Evolutionary conservation across 257 asterid species (phyloP).

Genomic region (Prunella vulgaris): DNA sequence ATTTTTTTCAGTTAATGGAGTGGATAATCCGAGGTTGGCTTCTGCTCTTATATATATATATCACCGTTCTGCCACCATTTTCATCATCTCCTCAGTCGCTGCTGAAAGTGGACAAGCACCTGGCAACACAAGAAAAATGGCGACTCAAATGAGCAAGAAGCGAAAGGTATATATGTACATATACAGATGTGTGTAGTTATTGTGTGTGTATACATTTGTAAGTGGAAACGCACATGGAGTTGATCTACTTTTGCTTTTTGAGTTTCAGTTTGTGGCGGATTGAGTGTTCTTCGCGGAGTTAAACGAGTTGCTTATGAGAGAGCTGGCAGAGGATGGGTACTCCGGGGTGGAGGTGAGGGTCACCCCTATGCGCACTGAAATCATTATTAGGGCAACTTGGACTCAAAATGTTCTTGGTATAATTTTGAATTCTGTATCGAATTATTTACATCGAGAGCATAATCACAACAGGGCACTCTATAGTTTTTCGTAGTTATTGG

Average conservation of each 20-base stretch:
- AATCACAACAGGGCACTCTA: too few relatives aligned
- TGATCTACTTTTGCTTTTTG: not conserved
- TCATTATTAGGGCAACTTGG: constrained; percentile 33
- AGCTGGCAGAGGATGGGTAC: constrained; percentile 38
- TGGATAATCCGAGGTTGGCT: too few relatives aligned
- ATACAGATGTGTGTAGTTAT: too few relatives aligned
- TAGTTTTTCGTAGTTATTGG: too few relatives aligned
- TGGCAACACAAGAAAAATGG: too few relatives aligned
- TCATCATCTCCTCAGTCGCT: too few relatives aligned
- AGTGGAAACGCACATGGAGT: not conserved
- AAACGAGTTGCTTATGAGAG: constrained; percentile 28
- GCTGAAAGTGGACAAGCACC: too few relatives aligned
- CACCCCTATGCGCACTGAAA: constrained; percentile 33
- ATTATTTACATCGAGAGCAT: not conserved
- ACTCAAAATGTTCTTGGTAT: constrained; percentile 29
- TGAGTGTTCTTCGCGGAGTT: constrained; percentile 31
- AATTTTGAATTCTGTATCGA: not conserved
- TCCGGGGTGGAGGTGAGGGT: constrained; percentile 35
- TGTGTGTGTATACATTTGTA: not conserved
- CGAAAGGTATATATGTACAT: constrained; percentile 15
- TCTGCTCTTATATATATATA: too few relatives aligned
- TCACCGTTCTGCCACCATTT: too few relatives aligned
- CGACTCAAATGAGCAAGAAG: too few relatives aligned
- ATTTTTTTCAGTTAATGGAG: too few relatives aligned
- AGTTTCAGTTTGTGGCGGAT: constrained; percentile 27